A percentile compares a stretch with the other conserved stretches of the same genome.
Evolutionary conservation across 805 yeast genomes (phyloP).

Genomic region (Barnettozyma sucrosica): DNA sequence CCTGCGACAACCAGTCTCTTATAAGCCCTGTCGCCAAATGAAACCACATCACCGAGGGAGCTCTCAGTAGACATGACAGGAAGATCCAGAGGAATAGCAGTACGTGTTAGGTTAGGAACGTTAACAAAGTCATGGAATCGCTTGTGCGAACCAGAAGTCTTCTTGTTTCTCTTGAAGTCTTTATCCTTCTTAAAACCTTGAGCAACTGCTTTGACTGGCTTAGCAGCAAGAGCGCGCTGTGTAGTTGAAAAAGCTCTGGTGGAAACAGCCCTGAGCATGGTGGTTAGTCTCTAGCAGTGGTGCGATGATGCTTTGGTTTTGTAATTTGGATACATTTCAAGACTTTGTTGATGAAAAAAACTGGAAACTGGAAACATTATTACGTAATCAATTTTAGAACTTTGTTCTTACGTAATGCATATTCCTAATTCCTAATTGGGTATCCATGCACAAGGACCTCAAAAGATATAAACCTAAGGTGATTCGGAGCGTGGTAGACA

Average conservation of each 20-base stretch:
- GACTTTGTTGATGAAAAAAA: not conserved
- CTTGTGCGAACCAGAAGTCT: slow-evolving; percentile 27
- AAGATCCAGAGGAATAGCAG: slow-evolving; percentile 20
- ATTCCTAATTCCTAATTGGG: not conserved
- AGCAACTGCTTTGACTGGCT: slow-evolving; percentile 13
- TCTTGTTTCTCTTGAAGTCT: slow-evolving; percentile 11
- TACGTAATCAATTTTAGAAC: not conserved
- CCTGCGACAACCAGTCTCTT: slow-evolving; percentile 48
- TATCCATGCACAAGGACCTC: not conserved
- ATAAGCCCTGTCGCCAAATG: slow-evolving; percentile 36
- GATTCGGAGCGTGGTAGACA: no score
- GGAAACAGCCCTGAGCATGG: slow-evolving; percentile 8
- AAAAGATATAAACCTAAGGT: no score
- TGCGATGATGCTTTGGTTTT: not conserved
- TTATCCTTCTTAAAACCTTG: slow-evolving; percentile 16
- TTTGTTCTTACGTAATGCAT: not conserved
- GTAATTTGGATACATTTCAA: not conserved
- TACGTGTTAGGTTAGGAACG: slow-evolving; percentile 27
- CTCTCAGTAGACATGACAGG: slow-evolving; percentile 19
- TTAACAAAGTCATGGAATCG: slow-evolving; percentile 29
- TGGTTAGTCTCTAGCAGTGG: not conserved
- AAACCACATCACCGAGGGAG: slow-evolving; percentile 28
- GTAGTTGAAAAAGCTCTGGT: slow-evolving; percentile 10
- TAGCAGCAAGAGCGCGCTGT: slow-evolving; percentile 4
- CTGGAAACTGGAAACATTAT: not conserved